Percentiles rank a stretch among this genome's conserved stretches.
Conservation (phyloP, 441 rosid genomes). For the Gossypium davidsonii region DNA sequence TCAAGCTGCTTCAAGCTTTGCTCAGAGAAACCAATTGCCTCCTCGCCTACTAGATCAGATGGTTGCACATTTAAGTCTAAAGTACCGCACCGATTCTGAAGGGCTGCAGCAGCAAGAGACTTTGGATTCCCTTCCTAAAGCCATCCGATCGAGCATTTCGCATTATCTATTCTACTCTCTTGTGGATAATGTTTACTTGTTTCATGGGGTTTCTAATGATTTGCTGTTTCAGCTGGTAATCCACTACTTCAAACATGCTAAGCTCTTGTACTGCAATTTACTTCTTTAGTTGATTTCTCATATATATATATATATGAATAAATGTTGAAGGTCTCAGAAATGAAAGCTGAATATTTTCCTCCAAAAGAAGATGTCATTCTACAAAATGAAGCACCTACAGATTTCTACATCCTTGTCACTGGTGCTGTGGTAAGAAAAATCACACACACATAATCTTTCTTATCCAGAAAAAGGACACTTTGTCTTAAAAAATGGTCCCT, state of each 20-base stretch:
- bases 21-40: conserved; percentile 58
- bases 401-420: conserved; percentile 71
- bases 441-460: neutral
- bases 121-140: conserved; percentile 69
- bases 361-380: conserved; percentile 89
- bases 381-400: conserved; percentile 93
- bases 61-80: conserved; percentile 62
- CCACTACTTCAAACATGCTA: conserved; percentile 7
- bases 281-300: neutral
- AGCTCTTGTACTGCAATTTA: neutral
- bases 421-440: conserved; percentile 60
- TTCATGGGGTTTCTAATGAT: conserved; percentile 54
- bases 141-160: conserved; percentile 65
- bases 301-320: neutral
- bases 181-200: conserved; percentile 51
- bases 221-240: conserved; percentile 66
- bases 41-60: conserved; percentile 65
- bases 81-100: conserved; percentile 60
- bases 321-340: conserved; percentile 62
- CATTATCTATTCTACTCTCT: conserved; percentile 59
- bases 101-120: conserved; percentile 70
- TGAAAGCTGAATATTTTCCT: conserved; percentile 91
- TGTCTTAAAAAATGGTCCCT: neutral
- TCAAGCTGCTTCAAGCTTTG: conserved; percentile 68
- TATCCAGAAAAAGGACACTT: neutral